Percentiles rank a stretch among this genome's conserved stretches.
phyloP scores from a whole-genome alignment of 192 early-diverging fungal genomes.

The Kappamyces sp. region DNA sequence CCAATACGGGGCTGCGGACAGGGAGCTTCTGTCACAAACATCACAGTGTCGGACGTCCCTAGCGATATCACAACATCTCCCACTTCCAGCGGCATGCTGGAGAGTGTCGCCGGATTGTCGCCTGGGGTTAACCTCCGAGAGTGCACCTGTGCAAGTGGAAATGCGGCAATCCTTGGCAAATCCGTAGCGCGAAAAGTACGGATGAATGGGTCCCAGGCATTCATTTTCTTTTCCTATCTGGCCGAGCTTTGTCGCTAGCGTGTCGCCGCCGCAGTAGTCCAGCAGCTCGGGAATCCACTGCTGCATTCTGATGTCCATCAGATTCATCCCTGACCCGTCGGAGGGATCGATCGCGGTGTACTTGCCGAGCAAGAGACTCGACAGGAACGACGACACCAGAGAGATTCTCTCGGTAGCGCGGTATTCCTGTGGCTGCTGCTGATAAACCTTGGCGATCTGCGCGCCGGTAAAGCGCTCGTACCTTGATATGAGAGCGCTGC shows the following conservation, averaged over 20 bases:
- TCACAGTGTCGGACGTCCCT: slow-evolving; percentile 75
- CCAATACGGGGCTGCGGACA: slow-evolving; percentile 34
- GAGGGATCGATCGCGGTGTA: slow-evolving; percentile 57
- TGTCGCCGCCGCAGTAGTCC: slow-evolving; percentile 23
- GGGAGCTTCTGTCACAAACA: slow-evolving; percentile 40
- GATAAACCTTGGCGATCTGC: slow-evolving; percentile 37
- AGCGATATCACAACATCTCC: slow-evolving; percentile 65
- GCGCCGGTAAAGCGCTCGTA: slow-evolving; percentile 76
- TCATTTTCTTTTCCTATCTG: slow-evolving; percentile 31
- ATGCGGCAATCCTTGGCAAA: slow-evolving; percentile 52
- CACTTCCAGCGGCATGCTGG: slow-evolving; percentile 43
- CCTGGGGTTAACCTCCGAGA: too few relatives aligned
- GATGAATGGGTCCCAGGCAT: slow-evolving; percentile 40
- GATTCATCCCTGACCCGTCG: slow-evolving; percentile 79
- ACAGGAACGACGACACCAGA: slow-evolving; percentile 66
- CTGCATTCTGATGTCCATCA: slow-evolving; percentile 57
- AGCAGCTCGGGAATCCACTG: slow-evolving; percentile 49
- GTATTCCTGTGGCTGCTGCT: slow-evolving; percentile 31
- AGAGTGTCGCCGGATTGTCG: slow-evolving; percentile 71
- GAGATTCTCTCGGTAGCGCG: slow-evolving; percentile 53
- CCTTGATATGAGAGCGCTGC: neutral
- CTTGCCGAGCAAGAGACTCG: slow-evolving; percentile 54
- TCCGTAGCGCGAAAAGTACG: slow-evolving; percentile 67
- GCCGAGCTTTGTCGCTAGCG: slow-evolving; percentile 41
- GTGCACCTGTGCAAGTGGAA: slow-evolving; percentile 58